Conservation (phyloP, 2,329 filamentous ascomycete species). For the Hymenoscyphus linearis region DNA sequence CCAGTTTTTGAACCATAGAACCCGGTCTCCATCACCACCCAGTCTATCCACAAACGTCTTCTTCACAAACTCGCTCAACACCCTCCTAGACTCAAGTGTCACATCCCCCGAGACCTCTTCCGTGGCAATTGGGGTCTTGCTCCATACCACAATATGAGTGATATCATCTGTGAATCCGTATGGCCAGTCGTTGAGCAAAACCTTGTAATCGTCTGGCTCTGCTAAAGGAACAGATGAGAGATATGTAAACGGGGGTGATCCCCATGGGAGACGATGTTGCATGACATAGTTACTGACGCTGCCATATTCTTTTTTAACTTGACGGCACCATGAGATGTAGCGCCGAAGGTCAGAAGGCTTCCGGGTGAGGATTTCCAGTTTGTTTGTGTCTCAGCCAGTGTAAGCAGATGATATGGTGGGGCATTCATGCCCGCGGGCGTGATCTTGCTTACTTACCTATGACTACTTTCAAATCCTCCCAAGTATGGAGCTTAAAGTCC, state of each 20-base stretch:
- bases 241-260: constrained; percentile 48
- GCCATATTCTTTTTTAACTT: constrained; percentile 67
- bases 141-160: constrained; percentile 88
- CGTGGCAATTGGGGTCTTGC: constrained; percentile 72
- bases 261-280: constrained; percentile 70
- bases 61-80: constrained; percentile 65
- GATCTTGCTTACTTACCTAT: constrained; percentile 49
- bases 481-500: constrained; percentile 64
- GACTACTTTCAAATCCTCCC: constrained; percentile 66
- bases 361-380: constrained; percentile 71
- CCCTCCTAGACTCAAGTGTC: constrained; percentile 57
- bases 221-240: constrained; percentile 41
- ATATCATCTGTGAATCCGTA: constrained; percentile 66
- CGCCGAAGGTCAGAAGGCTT: constrained; percentile 73
- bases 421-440: too few relatives aligned
- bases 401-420: neutral
- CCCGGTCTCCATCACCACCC: constrained; percentile 42
- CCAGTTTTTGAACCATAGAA: constrained; percentile 95
- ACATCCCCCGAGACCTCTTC: constrained; percentile 67
- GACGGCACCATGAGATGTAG: constrained; percentile 72
- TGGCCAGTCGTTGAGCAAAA: constrained; percentile 89
- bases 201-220: constrained; percentile 55
- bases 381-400: constrained; percentile 41
- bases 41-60: constrained; percentile 61
- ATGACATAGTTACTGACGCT: constrained; percentile 76